Evolutionary conservation across 345 rosid genomes (phyloP).

Genomic region (Xanthoceras sorbifolium): DNA sequence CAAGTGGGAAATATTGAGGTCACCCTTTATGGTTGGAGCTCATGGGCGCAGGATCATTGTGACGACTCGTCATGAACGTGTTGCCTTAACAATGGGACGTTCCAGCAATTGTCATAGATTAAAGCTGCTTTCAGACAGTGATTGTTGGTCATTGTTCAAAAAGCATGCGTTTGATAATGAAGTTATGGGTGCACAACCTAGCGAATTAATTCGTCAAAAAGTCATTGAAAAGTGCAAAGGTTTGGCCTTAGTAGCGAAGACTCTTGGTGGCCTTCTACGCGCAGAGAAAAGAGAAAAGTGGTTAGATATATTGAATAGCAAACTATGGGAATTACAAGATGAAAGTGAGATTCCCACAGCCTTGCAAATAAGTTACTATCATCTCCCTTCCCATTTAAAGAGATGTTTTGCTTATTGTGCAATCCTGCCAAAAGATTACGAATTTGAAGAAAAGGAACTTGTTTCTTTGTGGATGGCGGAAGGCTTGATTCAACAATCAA

Average conservation of each 20-base stretch:
- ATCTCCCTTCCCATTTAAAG: conserved; percentile 1
- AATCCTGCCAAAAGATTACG: neutral
- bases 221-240: neutral
- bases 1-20: neutral
- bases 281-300: neutral
- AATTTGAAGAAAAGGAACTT: neutral
- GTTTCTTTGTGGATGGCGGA: conserved; percentile 1
- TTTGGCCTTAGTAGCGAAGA: neutral
- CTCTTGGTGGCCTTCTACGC: neutral
- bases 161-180: neutral
- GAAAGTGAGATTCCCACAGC: neutral
- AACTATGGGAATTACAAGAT: neutral
- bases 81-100: neutral
- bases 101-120: neutral
- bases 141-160: neutral
- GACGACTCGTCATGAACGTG: neutral
- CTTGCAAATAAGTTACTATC: neutral
- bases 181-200: neutral
- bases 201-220: neutral
- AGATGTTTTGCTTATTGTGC: conserved; percentile 5
- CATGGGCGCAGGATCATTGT: neutral
- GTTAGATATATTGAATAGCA: neutral
- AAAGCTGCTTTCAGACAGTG: neutral
- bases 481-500: neutral
- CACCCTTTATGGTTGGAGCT: neutral